Conservation (phyloP, 2,329 filamentous ascomycete genomes). For the Aaosphaeria pasadenensis region DNA sequence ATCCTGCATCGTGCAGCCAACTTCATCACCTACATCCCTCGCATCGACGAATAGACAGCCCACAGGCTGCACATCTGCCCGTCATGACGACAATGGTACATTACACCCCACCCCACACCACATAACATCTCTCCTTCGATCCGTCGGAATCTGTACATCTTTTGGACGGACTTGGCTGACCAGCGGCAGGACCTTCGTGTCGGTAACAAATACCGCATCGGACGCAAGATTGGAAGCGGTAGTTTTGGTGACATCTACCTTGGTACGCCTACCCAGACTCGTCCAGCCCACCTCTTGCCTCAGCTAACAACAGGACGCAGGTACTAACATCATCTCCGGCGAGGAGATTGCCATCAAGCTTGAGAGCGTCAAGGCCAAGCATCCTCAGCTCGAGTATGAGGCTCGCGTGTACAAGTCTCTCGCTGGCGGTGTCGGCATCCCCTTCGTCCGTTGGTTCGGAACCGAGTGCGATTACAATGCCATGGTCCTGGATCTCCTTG, state of each 20-base stretch:
- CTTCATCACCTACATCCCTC: slow-evolving; percentile 11
- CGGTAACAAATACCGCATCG: slow-evolving; percentile 99
- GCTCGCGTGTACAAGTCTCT: slow-evolving; percentile 88
- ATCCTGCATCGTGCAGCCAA: slow-evolving; percentile 3
- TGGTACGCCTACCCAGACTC: slow-evolving; percentile 45
- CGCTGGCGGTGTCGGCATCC: slow-evolving; percentile 94
- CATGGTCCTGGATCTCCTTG: slow-evolving; percentile 97
- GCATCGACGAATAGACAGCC: slow-evolving; percentile 28
- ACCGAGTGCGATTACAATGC: slow-evolving; percentile 99
- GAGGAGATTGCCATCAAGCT: slow-evolving; percentile 99
- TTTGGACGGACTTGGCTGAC: slow-evolving; percentile 21
- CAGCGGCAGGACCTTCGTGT: slow-evolving; percentile 83
- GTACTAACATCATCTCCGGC: slow-evolving; percentile 98
- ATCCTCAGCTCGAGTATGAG: slow-evolving; percentile 98
- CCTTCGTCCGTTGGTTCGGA: slow-evolving; percentile 98
- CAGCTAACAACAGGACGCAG: slow-evolving; percentile 43
- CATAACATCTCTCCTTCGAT: slow-evolving; percentile 9
- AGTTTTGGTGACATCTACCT: slow-evolving; percentile 99
- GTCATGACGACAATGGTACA: slow-evolving; percentile 65
- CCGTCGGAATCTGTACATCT: slow-evolving; percentile 7
- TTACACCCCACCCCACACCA: slow-evolving; percentile 36
- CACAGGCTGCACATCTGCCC: slow-evolving; percentile 26
- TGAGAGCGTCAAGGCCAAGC: slow-evolving; percentile 98
- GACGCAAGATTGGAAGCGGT: slow-evolving; percentile 97
- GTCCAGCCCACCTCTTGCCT: slow-evolving; percentile 1